Base-by-base conservation (phyloP, 2,329 filamentous ascomycete genomes). In the Zalaria sp. region DNA sequence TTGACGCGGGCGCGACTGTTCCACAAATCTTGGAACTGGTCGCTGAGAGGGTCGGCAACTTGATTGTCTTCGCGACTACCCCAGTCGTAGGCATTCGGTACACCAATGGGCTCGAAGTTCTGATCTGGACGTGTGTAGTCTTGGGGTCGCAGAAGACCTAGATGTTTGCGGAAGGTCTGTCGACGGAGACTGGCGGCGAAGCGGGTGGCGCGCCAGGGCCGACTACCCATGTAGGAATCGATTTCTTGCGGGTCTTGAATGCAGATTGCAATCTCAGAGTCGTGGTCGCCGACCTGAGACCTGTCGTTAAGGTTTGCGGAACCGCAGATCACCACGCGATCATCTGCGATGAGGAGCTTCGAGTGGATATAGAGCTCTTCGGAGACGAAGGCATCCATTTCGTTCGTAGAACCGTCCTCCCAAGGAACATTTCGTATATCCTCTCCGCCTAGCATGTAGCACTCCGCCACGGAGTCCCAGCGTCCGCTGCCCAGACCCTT, bases 151-250 rank as follows among this genome's bases (percentile, higher is more conserved):
- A 94, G 69, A 5, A 94, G 71, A 35, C 89, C 89, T 2, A 95
- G 73, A 57, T 95, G 89, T 65, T 95, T 93, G 51, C 88, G 78
- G 77, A 85, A 94, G 47, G 95, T 75, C 57, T 87, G 78, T 31
- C 88, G 77, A 25, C 89, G 82, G 7, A 95, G 78, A 1, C 81
- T 84, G 4, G 84, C 68, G 1, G 87, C 87, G 55, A 89, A 88
- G 43, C 74, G 72, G 5, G 79, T 79, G 5, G 84, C 89, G 28
- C 69, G 72, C 65, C 73, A 93, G 0, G 76, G 76, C 25, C 70
- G 66, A 3, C 84, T 83, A 47, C 80, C 72, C 83, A 94, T 93
- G 46, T 61, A 64, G 11, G 78, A 80, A 9, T 82, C 73, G 10
- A 93, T 66, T 1, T 77, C 66, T 1, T 79, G 75, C 2, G 77